These are phyloP conservation scores for Actinomortierella wolfii DNA, from an alignment of 371 early-diverging fungal species.

Conservation along the genomic window DNA sequence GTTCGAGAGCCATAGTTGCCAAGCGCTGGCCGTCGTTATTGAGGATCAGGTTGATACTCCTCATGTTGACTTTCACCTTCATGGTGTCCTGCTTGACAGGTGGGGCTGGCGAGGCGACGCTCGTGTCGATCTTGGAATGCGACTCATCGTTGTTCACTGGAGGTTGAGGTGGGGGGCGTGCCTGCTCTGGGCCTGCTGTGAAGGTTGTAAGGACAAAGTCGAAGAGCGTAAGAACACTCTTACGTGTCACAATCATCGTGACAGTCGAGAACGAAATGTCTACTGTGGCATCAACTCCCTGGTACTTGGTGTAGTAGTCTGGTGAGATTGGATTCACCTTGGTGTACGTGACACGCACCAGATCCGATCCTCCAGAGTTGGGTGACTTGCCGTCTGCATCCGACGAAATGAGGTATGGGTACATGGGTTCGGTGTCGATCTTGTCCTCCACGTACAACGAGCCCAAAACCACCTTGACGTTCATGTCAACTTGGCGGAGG, in stretches of 20 bases:
- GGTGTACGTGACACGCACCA: slow-evolving; percentile 77
- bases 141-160: slow-evolving; percentile 9
- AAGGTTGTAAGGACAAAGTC: slow-evolving; percentile 90
- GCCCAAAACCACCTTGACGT: slow-evolving; percentile 72
- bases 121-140: slow-evolving; percentile 14
- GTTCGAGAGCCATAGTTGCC: slow-evolving; percentile 77
- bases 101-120: slow-evolving; percentile 7
- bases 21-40: slow-evolving; percentile 83
- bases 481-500: slow-evolving; percentile 76
- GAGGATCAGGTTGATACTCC: slow-evolving; percentile 82
- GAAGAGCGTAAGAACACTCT: slow-evolving; percentile 84
- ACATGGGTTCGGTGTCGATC: slow-evolving; percentile 61
- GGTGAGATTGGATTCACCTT: slow-evolving; percentile 78
- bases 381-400: slow-evolving; percentile 51
- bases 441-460: slow-evolving; percentile 81
- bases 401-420: slow-evolving; percentile 72
- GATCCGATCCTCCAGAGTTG: slow-evolving; percentile 37
- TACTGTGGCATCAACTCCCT: slow-evolving; percentile 82
- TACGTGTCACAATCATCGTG: slow-evolving; percentile 82
- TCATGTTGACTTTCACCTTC: slow-evolving; percentile 76
- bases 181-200: slow-evolving; percentile 47
- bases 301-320: slow-evolving; percentile 72
- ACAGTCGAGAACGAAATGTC: slow-evolving; percentile 85
- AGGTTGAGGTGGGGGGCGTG: slow-evolving; percentile 3
- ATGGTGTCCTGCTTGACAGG: slow-evolving; percentile 47